These are phyloP conservation scores for Pichia ethanolica DNA, from an alignment of 805 yeast species.

Conservation along the genomic window DNA sequence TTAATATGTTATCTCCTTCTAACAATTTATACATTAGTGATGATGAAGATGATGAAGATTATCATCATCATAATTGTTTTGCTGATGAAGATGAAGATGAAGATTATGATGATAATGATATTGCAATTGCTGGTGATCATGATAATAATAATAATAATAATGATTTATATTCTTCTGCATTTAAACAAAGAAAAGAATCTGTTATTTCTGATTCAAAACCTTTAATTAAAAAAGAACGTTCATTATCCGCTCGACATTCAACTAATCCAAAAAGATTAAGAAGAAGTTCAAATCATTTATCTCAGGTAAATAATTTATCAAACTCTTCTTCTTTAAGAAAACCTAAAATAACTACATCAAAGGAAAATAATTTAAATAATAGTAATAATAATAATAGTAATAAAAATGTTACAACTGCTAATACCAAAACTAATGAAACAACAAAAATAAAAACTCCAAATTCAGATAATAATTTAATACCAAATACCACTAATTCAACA, in stretches of 20 bases:
- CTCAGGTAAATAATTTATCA: not conserved
- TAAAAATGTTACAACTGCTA: no score
- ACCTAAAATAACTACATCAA: not conserved
- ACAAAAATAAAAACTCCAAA: not conserved
- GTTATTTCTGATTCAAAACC: constrained; percentile 17
- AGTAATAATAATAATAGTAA: no score
- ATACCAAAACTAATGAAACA: no score
- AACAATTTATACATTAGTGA: constrained; percentile 2
- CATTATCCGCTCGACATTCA: constrained; percentile 17
- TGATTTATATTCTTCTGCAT: constrained; percentile 26
- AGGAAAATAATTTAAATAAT: no score
- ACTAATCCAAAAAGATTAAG: constrained; percentile 9
- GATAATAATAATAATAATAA: constrained; percentile 16
- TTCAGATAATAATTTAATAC: not conserved
- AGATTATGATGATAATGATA: constrained; percentile 15
- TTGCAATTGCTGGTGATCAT: constrained; percentile 4
- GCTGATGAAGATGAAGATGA: constrained; percentile 9
- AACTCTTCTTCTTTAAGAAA: constrained; percentile 2
- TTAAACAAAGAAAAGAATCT: constrained; percentile 23
- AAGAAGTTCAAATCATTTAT: constrained; percentile 1
- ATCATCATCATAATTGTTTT: not conserved
- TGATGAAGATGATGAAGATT: constrained; percentile 2
- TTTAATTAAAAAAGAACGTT: constrained; percentile 11
- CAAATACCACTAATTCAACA: not conserved
- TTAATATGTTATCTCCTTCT: not conserved